phyloP scores from a whole-genome alignment of 2,329 filamentous ascomycete genomes.

The Aureobasidium sp. region DNA sequence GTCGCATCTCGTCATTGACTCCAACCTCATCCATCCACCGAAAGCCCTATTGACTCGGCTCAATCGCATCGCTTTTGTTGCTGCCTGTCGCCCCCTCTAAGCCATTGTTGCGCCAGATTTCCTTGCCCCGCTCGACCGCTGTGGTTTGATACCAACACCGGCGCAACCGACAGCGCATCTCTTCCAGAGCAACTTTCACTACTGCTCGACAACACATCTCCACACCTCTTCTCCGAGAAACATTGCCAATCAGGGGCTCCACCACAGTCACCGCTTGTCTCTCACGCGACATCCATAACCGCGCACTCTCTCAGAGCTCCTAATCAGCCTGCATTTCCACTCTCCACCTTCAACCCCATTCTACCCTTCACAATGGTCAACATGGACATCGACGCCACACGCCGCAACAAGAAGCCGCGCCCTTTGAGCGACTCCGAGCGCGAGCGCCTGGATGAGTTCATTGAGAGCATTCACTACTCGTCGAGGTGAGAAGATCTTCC shows the following conservation, averaged over 20 bases:
- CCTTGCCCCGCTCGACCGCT: not conserved
- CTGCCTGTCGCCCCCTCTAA: slow-evolving; percentile 2
- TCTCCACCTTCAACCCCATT: not conserved
- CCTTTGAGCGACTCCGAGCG: slow-evolving; percentile 74
- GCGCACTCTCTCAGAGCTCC: not conserved
- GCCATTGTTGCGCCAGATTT: slow-evolving; percentile 2
- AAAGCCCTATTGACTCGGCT: not conserved
- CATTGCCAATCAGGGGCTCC: slow-evolving; percentile 7
- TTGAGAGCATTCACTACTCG: slow-evolving; percentile 93
- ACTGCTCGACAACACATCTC: not conserved
- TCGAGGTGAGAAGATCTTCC: slow-evolving; percentile 56
- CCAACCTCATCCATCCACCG: not conserved
- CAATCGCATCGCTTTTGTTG: not conserved
- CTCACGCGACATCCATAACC: not conserved
- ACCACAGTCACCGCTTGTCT: slow-evolving; percentile 7
- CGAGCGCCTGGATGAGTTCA: slow-evolving; percentile 78
- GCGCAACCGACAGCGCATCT: slow-evolving; percentile 9
- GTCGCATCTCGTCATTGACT: not conserved
- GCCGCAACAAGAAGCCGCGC: slow-evolving; percentile 81
- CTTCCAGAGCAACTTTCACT: not conserved
- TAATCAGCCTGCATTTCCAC: not conserved
- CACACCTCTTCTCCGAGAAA: not conserved
- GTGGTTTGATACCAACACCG: not conserved
- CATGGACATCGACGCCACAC: slow-evolving; percentile 67
- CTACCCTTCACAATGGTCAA: slow-evolving; percentile 17